Conservation (phyloP, 1,139 yeast species). For the Candida sp. region DNA sequence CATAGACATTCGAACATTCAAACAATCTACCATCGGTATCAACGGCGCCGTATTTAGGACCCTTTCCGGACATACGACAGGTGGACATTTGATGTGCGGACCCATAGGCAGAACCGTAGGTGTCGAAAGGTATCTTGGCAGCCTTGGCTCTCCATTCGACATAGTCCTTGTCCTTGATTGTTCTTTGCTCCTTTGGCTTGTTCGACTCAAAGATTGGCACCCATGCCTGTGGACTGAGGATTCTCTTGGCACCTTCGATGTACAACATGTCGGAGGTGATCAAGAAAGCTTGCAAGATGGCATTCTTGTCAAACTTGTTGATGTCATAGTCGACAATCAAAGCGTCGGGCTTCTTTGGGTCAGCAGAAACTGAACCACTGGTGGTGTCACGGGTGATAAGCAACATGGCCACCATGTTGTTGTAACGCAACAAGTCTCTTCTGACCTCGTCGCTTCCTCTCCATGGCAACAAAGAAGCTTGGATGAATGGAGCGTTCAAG, state of each 20-base stretch:
- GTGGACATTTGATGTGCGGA: slow-evolving; percentile 68
- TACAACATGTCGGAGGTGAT: slow-evolving; percentile 52
- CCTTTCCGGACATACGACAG: slow-evolving; percentile 58
- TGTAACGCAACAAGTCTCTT: slow-evolving; percentile 39
- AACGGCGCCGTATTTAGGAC: slow-evolving; percentile 53
- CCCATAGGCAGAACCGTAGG: slow-evolving; percentile 43
- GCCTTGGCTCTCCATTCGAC: slow-evolving; percentile 45
- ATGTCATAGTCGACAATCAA: slow-evolving; percentile 45
- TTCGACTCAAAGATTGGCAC: slow-evolving; percentile 42
- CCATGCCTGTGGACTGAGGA: slow-evolving; percentile 41
- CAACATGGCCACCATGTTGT: slow-evolving; percentile 44
- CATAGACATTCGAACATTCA: slow-evolving; percentile 57
- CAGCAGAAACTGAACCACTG: slow-evolving; percentile 44
- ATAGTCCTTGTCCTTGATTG: slow-evolving; percentile 48
- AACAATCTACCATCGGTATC: slow-evolving; percentile 53
- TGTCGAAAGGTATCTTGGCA: slow-evolving; percentile 29
- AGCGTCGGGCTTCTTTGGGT: slow-evolving; percentile 38
- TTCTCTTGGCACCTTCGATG: slow-evolving; percentile 54
- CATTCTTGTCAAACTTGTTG: slow-evolving; percentile 46
- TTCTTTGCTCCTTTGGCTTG: slow-evolving; percentile 46
- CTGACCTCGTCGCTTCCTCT: slow-evolving; percentile 37
- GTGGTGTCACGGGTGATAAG: slow-evolving; percentile 54
- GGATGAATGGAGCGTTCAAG: slow-evolving; percentile 50
- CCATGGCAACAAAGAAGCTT: slow-evolving; percentile 50
- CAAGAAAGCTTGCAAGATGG: slow-evolving; percentile 44